These are phyloP conservation scores for Salvia rosmarinus DNA, from an alignment of 257 asterid species.

Conservation along the genomic window DNA sequence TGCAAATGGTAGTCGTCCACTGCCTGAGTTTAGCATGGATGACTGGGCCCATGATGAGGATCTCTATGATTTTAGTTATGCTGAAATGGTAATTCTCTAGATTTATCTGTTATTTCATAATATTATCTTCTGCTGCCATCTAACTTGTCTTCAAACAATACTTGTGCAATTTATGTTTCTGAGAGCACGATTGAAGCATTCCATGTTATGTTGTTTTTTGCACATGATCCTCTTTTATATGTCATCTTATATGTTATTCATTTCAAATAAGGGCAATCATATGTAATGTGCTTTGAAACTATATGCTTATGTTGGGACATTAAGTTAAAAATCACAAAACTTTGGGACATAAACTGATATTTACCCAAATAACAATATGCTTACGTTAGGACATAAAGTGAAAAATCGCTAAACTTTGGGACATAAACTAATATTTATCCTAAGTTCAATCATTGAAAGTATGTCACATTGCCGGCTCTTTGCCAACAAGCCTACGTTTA, in stretches of 20 bases:
- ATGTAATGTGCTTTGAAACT: not conserved
- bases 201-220: not conserved
- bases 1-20: slow-evolving; percentile 80
- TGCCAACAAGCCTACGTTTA: too few species aligned
- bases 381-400: too few species aligned
- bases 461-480: too few species aligned
- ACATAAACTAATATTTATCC: too few species aligned
- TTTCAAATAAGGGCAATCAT: not conserved
- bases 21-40: slow-evolving; percentile 83
- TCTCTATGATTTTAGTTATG: slow-evolving; percentile 76
- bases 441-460: not conserved
- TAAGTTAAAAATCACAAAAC: too few species aligned
- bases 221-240: not conserved
- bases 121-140: slow-evolving; percentile 11
- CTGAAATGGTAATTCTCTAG: slow-evolving; percentile 73
- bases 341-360: too few species aligned
- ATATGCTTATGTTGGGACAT: too few species aligned
- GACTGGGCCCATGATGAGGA: slow-evolving; percentile 94
- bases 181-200: not conserved
- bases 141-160: not conserved
- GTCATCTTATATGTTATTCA: not conserved
- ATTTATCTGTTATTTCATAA: slow-evolving; percentile 5
- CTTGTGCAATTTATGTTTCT: slow-evolving; percentile 9
- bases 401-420: too few species aligned
- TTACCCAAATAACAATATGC: too few species aligned